phyloP scores from a whole-genome alignment of 805 yeast genomes.

The Spathaspora girioi region DNA sequence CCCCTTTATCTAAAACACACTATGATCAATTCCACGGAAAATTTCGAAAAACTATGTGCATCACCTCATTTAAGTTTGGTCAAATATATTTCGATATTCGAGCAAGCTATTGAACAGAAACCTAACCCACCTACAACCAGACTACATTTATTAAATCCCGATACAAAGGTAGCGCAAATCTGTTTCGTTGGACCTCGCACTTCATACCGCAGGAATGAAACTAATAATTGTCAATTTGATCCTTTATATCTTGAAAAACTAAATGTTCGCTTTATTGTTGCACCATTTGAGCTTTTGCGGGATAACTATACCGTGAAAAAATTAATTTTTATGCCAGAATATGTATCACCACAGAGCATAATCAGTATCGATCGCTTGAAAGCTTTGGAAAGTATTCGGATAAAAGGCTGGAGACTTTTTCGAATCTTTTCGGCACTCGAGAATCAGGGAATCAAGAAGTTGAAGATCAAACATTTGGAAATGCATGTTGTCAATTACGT shows the following conservation, averaged over 20 bases:
- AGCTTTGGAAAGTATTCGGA: neutral
- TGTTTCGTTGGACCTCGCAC: neutral
- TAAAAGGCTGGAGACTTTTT: neutral
- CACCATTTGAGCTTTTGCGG: neutral
- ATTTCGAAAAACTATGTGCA: neutral
- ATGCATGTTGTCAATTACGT: no score
- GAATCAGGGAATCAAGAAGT: neutral
- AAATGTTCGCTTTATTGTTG: neutral
- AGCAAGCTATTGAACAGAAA: no score
- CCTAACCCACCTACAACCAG: neutral
- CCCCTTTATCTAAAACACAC: no score
- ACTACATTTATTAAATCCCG: neutral
- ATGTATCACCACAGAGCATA: neutral
- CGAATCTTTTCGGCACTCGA: neutral
- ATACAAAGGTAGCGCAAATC: neutral
- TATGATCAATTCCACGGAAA: no score
- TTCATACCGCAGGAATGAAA: no score
- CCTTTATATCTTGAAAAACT: neutral
- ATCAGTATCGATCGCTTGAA: neutral
- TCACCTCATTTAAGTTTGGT: neutral
- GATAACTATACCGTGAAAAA: neutral
- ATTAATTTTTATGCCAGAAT: neutral
- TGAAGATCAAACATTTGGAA: neutral
- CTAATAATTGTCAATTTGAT: neutral
- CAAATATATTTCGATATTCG: neutral